Base-by-base conservation (phyloP, 257 asterid genomes). In the Galeopsis tetrahit region DNA sequence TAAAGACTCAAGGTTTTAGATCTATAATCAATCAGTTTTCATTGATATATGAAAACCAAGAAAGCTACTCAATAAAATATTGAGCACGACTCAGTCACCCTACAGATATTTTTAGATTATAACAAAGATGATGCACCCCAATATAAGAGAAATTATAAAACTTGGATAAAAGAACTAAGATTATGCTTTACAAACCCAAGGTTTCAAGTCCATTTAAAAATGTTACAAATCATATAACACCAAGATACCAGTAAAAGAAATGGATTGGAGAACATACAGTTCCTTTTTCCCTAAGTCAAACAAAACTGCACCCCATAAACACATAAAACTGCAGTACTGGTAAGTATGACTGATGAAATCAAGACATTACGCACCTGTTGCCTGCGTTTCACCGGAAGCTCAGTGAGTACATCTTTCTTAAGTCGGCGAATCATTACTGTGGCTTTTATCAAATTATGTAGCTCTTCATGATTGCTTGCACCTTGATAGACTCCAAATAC, bases 381-480 rank as follows among this genome's bases (percentile, higher is more conserved):
- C 81, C 99, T 88, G 65, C 99, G 96, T 71, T 94, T 94, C 80
- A 79, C 80, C 32, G 99, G 99, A 74, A 94, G 96, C 86, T 94
- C 92, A 43, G 90, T 44, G 66, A 94, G 97, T 75, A 94, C 99
- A 80, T 94, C 99, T 77, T 89, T 94, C 85, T 94, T 94, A 28
- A 94, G 95, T 63, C 99, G 88, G 42, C 97, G 93, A 75, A 94
- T 88, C 99, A 94, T 91, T 67, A 88, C 76, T 32, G 97, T 94
- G 60, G 97, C 90, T 84, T 94, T 94, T 84, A 94, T 91, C 84
- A 94, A 80, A 82, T 87, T 91, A 81, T 94, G 97, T 78, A 94
- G 88, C 93, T 91, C 99, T 70, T 94, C 99, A 36, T 84, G 97
- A 81, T 94, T 94, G 74, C 97, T 91, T 75, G 99, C 96, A 79